phyloP scores from a whole-genome alignment of 1,284 basidiomycete species.

The Fomes fomentarius region DNA sequence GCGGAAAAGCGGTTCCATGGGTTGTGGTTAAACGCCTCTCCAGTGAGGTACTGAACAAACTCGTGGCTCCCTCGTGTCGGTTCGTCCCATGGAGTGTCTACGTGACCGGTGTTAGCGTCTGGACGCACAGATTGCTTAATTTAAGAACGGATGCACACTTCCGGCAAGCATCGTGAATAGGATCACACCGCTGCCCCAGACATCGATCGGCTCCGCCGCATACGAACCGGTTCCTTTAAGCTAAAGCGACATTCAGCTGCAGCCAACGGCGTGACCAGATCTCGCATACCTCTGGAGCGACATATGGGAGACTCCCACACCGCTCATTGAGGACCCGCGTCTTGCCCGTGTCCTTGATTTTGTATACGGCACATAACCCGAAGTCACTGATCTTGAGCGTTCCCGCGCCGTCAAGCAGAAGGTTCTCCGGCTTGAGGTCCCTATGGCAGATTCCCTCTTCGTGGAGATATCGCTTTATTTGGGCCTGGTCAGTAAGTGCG shows the following conservation, averaged over 20 bases:
- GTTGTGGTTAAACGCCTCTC: constrained; percentile 74
- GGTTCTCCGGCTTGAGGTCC: constrained; percentile 96
- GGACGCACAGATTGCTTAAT: not conserved
- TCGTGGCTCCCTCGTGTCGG: constrained; percentile 83
- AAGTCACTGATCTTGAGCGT: constrained; percentile 94
- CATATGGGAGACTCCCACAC: constrained; percentile 95
- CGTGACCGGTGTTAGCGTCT: not conserved
- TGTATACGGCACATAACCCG: constrained; percentile 91
- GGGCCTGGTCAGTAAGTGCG: not conserved
- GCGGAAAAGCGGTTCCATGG: constrained; percentile 82
- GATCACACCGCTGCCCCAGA: constrained; percentile 97
- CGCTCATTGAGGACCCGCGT: constrained; percentile 73
- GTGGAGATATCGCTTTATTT: constrained; percentile 83
- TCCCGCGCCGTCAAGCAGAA: constrained; percentile 81
- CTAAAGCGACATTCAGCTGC: not conserved
- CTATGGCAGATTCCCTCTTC: constrained; percentile 91
- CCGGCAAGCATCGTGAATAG: constrained; percentile 91
- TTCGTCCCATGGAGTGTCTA: constrained; percentile 98
- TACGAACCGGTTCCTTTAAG: constrained; percentile 58
- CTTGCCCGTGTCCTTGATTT: constrained; percentile 84
- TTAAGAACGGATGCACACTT: constrained; percentile 56
- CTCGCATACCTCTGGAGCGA: constrained; percentile 82
- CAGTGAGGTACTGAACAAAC: constrained; percentile 76
- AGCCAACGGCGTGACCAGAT: too few species aligned
- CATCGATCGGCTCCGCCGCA: constrained; percentile 90